phyloP scores from a whole-genome alignment of 805 yeast genomes.

The Ogataea saltuana region DNA sequence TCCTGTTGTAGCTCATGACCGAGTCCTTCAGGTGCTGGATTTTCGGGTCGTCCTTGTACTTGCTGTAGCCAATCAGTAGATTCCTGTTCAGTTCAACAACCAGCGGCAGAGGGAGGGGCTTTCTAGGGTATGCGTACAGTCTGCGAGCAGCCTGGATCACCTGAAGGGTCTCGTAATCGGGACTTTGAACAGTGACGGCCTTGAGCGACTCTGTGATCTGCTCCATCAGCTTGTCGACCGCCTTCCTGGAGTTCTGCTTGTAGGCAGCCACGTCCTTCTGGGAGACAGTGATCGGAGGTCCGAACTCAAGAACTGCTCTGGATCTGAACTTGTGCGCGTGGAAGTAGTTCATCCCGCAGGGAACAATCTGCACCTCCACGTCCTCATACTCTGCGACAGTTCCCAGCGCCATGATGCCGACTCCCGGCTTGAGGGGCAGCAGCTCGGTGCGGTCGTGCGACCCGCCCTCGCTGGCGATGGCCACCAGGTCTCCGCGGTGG shows the following conservation, averaged over 20 bases:
- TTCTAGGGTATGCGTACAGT: constrained; percentile 71
- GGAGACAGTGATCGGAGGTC: constrained; percentile 73
- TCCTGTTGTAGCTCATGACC: constrained; percentile 68
- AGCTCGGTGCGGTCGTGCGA: constrained; percentile 95
- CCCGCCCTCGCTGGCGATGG: constrained; percentile 98
- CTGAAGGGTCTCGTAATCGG: constrained; percentile 87
- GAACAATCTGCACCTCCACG: constrained; percentile 79
- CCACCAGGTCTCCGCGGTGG: constrained; percentile 70
- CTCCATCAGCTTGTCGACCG: constrained; percentile 68
- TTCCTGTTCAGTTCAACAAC: constrained; percentile 90
- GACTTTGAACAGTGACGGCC: constrained; percentile 82
- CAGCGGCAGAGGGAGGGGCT: constrained; percentile 73
- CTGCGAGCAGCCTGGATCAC: constrained; percentile 92
- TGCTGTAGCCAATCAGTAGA: constrained; percentile 76
- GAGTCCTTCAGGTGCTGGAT: constrained; percentile 61
- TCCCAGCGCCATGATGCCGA: constrained; percentile 96
- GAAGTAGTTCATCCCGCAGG: constrained; percentile 96
- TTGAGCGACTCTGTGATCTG: constrained; percentile 66
- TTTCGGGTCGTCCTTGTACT: constrained; percentile 69
- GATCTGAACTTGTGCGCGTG: constrained; percentile 94
- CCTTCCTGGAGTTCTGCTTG: constrained; percentile 61
- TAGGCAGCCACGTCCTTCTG: constrained; percentile 64
- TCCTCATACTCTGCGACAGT: constrained; percentile 71
- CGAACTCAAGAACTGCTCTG: constrained; percentile 93
- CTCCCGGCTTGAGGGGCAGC: constrained; percentile 94